phyloP scores from a whole-genome alignment of 2,329 filamentous ascomycete species.

The Conoideocrella luteorostrata region DNA sequence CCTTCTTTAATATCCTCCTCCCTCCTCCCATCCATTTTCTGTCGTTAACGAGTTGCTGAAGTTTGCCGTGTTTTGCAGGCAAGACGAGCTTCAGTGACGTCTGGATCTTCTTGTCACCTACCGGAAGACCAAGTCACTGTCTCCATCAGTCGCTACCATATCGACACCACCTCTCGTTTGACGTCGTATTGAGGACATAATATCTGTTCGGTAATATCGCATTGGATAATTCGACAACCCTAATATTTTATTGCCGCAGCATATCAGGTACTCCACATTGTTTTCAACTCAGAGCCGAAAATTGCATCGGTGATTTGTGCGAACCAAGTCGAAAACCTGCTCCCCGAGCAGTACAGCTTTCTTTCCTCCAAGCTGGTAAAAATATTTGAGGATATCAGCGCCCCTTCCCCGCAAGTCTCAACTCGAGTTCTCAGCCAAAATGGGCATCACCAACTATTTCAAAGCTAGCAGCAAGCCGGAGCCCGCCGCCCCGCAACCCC shows the following conservation, averaged over 20 bases:
- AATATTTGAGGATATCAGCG: too few species aligned
- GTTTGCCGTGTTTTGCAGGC: neutral
- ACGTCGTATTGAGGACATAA: too few species aligned
- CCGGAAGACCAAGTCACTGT: neutral
- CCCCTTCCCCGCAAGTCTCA: neutral
- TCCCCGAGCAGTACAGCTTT: too few species aligned
- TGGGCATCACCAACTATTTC: slow-evolving; percentile 60
- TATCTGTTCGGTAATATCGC: too few species aligned
- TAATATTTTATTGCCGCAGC: too few species aligned
- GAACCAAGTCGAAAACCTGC: too few species aligned
- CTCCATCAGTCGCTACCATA: slow-evolving; percentile 1
- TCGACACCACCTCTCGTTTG: neutral
- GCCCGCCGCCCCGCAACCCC: slow-evolving; percentile 10
- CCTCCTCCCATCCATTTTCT: neutral
- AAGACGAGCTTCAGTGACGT: neutral
- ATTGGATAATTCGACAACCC: too few species aligned
- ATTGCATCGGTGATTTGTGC: too few species aligned
- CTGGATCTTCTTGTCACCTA: neutral
- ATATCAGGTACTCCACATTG: too few species aligned
- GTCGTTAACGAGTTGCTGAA: neutral
- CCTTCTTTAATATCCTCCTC: neutral
- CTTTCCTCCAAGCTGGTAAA: too few species aligned
- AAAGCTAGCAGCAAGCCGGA: slow-evolving; percentile 34
- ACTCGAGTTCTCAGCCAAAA: slow-evolving; percentile 23
- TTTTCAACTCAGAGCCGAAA: too few species aligned